A percentile compares a stretch with the other conserved stretches of the same genome.
phyloP scores from a whole-genome alignment of 345 rosid species.

The Acer campestre region DNA sequence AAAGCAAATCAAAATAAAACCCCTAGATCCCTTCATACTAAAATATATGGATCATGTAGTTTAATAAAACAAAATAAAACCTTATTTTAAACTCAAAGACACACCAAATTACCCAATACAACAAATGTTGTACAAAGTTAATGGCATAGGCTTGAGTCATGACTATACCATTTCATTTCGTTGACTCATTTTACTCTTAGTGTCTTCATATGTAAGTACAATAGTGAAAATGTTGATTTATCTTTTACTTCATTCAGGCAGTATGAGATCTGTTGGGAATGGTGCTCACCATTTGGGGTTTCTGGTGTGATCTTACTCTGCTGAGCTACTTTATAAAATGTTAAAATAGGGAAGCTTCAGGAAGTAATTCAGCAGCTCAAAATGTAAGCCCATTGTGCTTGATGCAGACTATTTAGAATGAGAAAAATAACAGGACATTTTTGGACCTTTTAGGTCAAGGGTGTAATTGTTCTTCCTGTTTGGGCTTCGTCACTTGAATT shows the following conservation, averaged over 20 bases:
- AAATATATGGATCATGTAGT: not conserved
- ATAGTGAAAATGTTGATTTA: not conserved
- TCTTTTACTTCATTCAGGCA: not conserved
- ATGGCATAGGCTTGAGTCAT: not conserved
- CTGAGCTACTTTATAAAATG: not conserved
- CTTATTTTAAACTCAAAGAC: not conserved
- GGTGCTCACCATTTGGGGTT: not conserved
- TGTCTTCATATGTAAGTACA: not conserved
- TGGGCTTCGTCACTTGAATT: too few species aligned
- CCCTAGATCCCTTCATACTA: not conserved
- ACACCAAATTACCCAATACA: not conserved
- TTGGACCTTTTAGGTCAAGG: too few species aligned
- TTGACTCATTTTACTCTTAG: not conserved
- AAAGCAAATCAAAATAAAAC: not conserved
- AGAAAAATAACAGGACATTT: not conserved
- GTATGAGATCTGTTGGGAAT: not conserved
- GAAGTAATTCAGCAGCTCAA: not conserved
- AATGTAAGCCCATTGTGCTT: not conserved
- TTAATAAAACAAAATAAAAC: slow-evolving; percentile 1
- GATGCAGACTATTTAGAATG: not conserved
- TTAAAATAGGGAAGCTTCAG: not conserved
- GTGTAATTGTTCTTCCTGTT: too few species aligned
- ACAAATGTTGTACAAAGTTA: not conserved
- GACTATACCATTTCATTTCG: too few species aligned
- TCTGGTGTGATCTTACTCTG: not conserved